These are phyloP conservation scores for Diaporthe sp. DNA, from an alignment of 2,329 filamentous ascomycete species.

Conservation along the genomic window DNA sequence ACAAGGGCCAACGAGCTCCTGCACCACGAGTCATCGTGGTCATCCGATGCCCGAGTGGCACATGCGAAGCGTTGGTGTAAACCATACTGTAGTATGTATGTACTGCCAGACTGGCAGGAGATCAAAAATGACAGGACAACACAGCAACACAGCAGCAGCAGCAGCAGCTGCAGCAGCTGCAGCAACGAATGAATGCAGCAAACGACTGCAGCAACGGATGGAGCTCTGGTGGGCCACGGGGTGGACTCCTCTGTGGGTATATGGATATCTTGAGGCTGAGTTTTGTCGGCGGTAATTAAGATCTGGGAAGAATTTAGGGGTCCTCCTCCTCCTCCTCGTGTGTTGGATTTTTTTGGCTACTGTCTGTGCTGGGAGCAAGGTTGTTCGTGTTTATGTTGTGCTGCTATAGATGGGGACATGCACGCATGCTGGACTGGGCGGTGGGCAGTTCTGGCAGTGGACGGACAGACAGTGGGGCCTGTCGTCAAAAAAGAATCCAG, in stretches of 20 bases:
- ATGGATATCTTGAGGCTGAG: conserved; percentile 31
- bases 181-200: too few relatives aligned
- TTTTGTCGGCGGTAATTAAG: conserved; percentile 15
- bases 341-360: background rate
- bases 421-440: background rate
- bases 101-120: background rate
- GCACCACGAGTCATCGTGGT: conserved; percentile 25
- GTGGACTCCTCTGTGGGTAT: background rate
- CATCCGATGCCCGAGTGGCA: conserved; percentile 8
- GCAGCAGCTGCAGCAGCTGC: too few relatives aligned
- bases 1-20: background rate
- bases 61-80: too few relatives aligned
- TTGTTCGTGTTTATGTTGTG: background rate
- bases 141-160: background rate
- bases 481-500: conserved; percentile 10
- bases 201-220: background rate
- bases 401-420: background rate
- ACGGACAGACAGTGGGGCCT: too few relatives aligned
- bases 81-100: background rate
- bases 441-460: too few relatives aligned
- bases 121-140: background rate
- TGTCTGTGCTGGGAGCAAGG: conserved; percentile 15
- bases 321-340: background rate
- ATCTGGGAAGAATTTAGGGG: conserved; percentile 16
- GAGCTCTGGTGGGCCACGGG: background rate